Evolutionary conservation across 1,284 basidiomycete species (phyloP), one percentile per base, ranked within the genome.

Genomic region (Inonotus hispidus): DNA sequence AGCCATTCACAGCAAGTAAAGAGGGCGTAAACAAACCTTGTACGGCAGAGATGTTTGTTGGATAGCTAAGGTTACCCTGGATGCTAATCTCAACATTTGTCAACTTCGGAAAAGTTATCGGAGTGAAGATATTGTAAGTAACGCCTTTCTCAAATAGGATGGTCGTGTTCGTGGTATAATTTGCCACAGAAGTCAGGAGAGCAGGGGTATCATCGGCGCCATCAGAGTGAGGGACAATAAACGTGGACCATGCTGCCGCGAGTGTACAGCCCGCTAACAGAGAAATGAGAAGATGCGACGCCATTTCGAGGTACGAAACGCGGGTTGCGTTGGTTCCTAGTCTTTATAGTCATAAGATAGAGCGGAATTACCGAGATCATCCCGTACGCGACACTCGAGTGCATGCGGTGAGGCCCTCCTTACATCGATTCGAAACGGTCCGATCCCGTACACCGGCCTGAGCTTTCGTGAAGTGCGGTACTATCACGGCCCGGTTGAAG

Each of bases 1-100:
- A 23, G 32, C 11, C 25, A 29, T 37, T 21, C 19, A 32, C 16
- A 8, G 19, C 10, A 43, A 4, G 5, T 6, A 2, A n/a, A 14
- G 35, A 10, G 41, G 19, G n/a, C 43, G 7, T 7, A 16, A 13
- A 65, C 73, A 35, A 50, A 82, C 81, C 74, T 74, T 86, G 84
- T 37, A 84, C 74, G 4, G 77, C 74, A n/a, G 79, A 59, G 60
- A 86, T 80, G 71, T 81, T 76, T 6, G 68, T 71, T 0, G 83
- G 82, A 64, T 82, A 83, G 3, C 79, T 80, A 60, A 84, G 62
- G 62, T 86, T 86, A 1, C 84, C 84, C 62, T 85, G 78, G 59
- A 86, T 77, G 19, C 71, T 70, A 25, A 85, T 72, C 63, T 83
- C 81, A 21, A 85, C 82, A 65, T 84, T 85, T 50, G 74, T 79